Percentiles rank a stretch among this genome's conserved stretches.
These are phyloP conservation scores for Exutisphaerella laricina DNA, from an alignment of 2,329 filamentous ascomycete genomes.

Conservation along the genomic window DNA sequence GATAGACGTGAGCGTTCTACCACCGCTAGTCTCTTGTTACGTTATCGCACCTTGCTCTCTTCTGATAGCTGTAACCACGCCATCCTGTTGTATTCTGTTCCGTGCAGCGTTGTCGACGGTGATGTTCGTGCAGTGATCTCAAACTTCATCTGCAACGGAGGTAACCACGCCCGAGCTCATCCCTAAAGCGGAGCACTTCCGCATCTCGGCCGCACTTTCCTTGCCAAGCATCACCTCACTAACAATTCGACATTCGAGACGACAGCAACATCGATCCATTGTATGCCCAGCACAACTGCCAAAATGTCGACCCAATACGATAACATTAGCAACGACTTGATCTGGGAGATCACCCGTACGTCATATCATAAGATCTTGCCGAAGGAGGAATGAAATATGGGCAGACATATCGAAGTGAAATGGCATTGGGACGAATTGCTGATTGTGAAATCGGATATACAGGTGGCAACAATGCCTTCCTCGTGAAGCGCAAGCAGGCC, in stretches of 20 bases:
- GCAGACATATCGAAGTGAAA: conserved; percentile 6
- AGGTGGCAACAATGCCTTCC: conserved; percentile 86
- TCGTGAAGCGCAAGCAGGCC: conserved; percentile 78
- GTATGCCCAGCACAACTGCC: conserved; percentile 45
- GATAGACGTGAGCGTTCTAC: conserved; percentile 24
- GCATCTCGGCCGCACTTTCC: conserved; percentile 1
- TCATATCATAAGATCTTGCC: conserved; percentile 32
- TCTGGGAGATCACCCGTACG: conserved; percentile 95
- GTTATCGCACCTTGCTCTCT: conserved; percentile 81
- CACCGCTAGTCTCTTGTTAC: no score
- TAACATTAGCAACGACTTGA: conserved; percentile 81
- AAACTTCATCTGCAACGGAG: conserved; percentile 7
- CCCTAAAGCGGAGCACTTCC: conserved; percentile 5
- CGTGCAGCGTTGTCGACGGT: not conserved
- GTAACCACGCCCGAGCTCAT: conserved; percentile 3
- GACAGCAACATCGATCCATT: no score
- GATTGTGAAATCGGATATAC: conserved; percentile 17
- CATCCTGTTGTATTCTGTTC: conserved; percentile 17
- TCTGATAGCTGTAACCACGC: conserved; percentile 66
- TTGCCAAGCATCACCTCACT: conserved; percentile 4
- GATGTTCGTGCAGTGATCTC: conserved; percentile 1
- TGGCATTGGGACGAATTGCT: conserved; percentile 4
- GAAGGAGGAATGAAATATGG: conserved; percentile 2
- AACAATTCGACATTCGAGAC: not conserved
- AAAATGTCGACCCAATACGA: conserved; percentile 48